These are phyloP conservation scores for Colletotrichum tropicale DNA, from an alignment of 2,329 filamentous ascomycete species.

Conservation along the genomic window DNA sequence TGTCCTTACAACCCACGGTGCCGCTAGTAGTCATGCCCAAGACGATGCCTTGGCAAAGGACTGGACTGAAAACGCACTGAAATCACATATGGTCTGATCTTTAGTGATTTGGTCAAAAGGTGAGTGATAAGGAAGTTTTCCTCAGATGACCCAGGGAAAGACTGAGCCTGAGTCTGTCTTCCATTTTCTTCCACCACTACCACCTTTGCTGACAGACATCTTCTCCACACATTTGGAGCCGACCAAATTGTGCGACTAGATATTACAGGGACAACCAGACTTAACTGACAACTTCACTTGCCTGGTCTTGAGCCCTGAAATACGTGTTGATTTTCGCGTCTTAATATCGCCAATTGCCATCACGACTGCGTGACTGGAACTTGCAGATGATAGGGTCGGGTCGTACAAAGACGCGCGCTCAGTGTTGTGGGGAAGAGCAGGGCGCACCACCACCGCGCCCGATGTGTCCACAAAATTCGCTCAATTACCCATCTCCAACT, in stretches of 20 bases:
- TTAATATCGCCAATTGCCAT: background rate
- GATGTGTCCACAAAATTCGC: background rate
- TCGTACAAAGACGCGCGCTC: background rate
- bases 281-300: background rate
- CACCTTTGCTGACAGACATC: background rate
- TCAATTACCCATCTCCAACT: background rate
- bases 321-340: background rate
- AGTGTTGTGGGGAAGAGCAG: background rate
- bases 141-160: background rate
- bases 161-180: background rate
- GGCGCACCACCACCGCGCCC: background rate
- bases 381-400: background rate
- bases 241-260: background rate
- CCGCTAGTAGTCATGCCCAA: background rate
- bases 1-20: background rate
- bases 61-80: background rate
- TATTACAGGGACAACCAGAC: background rate
- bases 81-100: background rate
- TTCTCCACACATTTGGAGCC: background rate
- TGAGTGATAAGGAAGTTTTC: accelerated
- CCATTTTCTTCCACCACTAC: background rate
- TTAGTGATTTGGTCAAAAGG: background rate
- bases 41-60: background rate
- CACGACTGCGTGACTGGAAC: background rate
- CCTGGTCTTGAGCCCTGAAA: background rate